Evolutionary conservation across 2,329 filamentous ascomycete genomes (phyloP).

Genomic region (Thelonectria discophora): DNA sequence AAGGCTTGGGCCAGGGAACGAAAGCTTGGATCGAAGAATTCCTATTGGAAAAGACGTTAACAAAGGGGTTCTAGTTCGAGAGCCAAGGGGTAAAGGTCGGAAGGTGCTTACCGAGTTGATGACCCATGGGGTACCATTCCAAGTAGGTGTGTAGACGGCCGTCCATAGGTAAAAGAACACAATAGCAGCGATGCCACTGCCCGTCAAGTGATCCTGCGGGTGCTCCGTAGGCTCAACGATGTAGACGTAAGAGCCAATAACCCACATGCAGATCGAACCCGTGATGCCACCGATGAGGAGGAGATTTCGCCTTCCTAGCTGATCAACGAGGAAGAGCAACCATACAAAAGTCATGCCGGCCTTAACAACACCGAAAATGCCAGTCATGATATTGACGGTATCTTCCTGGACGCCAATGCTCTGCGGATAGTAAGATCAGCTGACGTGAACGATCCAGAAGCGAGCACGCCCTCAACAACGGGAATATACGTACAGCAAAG

Average conservation of each 20-base stretch:
- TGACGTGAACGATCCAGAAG: not conserved
- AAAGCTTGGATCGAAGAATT: constrained; percentile 64
- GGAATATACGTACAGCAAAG: constrained; percentile 25
- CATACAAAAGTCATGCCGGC: constrained; percentile 70
- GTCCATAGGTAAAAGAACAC: constrained; percentile 74
- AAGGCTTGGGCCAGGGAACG: constrained; percentile 63
- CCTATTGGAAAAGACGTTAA: constrained; percentile 38
- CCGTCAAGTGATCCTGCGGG: constrained; percentile 46
- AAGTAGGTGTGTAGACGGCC: constrained; percentile 63
- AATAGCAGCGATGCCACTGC: constrained; percentile 64
- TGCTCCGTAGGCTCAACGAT: constrained; percentile 48
- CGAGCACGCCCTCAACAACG: no score
- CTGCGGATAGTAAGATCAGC: constrained; percentile 15
- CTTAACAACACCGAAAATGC: constrained; percentile 74
- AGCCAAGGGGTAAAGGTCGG: no score
- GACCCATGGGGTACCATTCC: constrained; percentile 71
- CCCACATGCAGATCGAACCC: constrained; percentile 68
- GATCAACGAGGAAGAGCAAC: constrained; percentile 71
- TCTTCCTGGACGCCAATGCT: constrained; percentile 30
- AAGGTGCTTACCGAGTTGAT: constrained; percentile 52
- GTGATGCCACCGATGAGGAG: constrained; percentile 68
- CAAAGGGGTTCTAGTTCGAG: no score
- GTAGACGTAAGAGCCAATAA: constrained; percentile 65
- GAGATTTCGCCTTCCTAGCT: constrained; percentile 55
- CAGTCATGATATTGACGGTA: constrained; percentile 62